Percentiles rank a stretch among this genome's conserved stretches.
phyloP scores from a whole-genome alignment of 345 rosid genomes.

The Rhizophora apiculata region DNA sequence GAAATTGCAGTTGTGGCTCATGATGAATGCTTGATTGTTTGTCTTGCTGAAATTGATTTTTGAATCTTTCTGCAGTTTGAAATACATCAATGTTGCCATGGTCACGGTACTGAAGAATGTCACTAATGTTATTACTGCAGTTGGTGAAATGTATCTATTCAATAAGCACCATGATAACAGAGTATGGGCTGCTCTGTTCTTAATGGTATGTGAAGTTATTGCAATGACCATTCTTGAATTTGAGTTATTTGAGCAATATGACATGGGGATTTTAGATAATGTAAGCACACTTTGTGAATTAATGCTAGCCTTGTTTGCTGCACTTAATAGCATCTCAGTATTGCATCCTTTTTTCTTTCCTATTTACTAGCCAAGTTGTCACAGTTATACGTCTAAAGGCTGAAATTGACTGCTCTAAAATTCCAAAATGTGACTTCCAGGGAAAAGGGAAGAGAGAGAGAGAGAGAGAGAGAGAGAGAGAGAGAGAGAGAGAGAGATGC shows the following conservation, averaged over 20 bases:
- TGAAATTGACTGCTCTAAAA: too few relatives aligned
- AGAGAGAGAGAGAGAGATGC: too few relatives aligned
- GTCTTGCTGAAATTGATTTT: conserved; percentile 8
- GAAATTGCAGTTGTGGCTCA: too few relatives aligned
- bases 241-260: background rate
- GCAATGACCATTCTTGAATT: background rate
- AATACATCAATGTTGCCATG: conserved; percentile 98
- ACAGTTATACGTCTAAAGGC: too few relatives aligned
- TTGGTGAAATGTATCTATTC: conserved; percentile 97
- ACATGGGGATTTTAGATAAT: background rate
- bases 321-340: background rate
- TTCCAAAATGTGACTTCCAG: too few relatives aligned
- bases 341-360: background rate
- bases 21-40: background rate
- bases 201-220: conserved; percentile 63
- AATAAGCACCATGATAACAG: conserved; percentile 82
- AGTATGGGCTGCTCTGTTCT: conserved; percentile 94
- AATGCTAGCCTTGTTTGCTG: background rate
- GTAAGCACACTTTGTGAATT: conserved; percentile 4
- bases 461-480: too few relatives aligned
- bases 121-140: conserved; percentile 90
- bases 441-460: background rate
- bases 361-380: too few relatives aligned
- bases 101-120: conserved; percentile 97
- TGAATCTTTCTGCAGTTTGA: conserved; percentile 60